A percentile compares a stretch with the other conserved stretches of the same genome.
Evolutionary conservation across 2,329 filamentous ascomycete genomes (phyloP).

Genomic region (Pezicula carpinea): DNA sequence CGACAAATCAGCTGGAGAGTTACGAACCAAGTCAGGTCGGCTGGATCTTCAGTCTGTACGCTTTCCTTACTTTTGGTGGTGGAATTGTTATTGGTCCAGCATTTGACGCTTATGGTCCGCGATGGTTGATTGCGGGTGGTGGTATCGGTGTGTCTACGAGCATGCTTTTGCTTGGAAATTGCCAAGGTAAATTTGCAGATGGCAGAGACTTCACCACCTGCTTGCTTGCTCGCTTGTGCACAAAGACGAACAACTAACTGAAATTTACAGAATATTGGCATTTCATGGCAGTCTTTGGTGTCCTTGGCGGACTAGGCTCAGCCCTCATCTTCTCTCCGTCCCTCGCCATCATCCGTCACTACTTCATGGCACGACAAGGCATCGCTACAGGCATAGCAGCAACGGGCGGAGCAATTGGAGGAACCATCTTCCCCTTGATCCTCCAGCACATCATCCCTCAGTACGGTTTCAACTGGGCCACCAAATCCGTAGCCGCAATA

Average conservation of each 20-base stretch:
- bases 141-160: constrained; percentile 2
- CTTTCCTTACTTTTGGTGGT: constrained; percentile 76
- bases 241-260: no score
- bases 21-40: constrained; percentile 67
- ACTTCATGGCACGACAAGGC: constrained; percentile 68
- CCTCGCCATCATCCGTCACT: constrained; percentile 75
- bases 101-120: constrained; percentile 59
- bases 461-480: neutral
- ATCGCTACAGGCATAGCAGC: constrained; percentile 77
- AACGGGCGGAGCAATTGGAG: constrained; percentile 67
- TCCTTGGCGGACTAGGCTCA: constrained; percentile 69
- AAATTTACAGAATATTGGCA: constrained; percentile 40
- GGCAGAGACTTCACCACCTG: neutral
- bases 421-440: constrained; percentile 57
- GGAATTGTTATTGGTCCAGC: constrained; percentile 61
- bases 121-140: constrained; percentile 17
- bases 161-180: constrained; percentile 48
- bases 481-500: neutral
- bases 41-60: constrained; percentile 86
- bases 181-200: constrained; percentile 19
- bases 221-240: neutral
- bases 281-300: constrained; percentile 56
- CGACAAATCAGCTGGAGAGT: constrained; percentile 64
- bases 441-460: neutral
- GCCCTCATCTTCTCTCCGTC: constrained; percentile 81